phyloP scores from a whole-genome alignment of 2,329 filamentous ascomycete genomes.

The Teratosphaeria gauchensis region DNA sequence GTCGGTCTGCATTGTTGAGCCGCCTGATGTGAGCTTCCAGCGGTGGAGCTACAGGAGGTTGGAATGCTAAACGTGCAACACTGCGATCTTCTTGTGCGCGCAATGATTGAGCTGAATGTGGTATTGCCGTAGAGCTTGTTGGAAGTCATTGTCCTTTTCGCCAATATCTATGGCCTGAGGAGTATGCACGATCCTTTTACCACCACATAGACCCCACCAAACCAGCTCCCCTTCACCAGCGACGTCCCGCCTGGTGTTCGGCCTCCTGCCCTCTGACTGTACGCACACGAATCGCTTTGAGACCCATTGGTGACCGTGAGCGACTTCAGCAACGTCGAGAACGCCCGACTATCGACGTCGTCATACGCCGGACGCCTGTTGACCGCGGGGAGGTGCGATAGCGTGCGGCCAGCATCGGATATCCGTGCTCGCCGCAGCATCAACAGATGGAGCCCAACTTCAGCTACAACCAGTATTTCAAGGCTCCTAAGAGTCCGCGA shows the following conservation, averaged over 20 bases:
- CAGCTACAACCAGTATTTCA: slow-evolving; percentile 22
- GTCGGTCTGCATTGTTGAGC: background rate
- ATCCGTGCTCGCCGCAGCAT: background rate
- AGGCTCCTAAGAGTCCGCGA: slow-evolving; percentile 10
- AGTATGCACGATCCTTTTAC: background rate
- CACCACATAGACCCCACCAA: background rate
- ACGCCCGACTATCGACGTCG: background rate
- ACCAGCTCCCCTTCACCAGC: background rate
- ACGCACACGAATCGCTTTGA: background rate
- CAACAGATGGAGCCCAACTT: background rate
- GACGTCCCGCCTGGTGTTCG: background rate
- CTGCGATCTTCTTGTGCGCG: background rate
- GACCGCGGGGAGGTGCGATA: background rate
- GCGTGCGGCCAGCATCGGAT: background rate
- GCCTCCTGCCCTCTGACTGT: background rate
- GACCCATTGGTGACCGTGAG: background rate
- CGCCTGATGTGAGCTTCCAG: background rate
- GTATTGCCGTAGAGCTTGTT: background rate
- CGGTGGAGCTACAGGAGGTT: background rate
- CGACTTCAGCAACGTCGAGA: background rate
- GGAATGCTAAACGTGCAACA: background rate
- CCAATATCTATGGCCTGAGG: background rate
- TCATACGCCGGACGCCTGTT: background rate
- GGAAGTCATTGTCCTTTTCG: background rate
- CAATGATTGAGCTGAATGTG: background rate